Evolutionary conservation across 1,284 basidiomycete species (phyloP), one percentile per base, ranked within the genome.

Genomic region (Sutorius eximius): DNA sequence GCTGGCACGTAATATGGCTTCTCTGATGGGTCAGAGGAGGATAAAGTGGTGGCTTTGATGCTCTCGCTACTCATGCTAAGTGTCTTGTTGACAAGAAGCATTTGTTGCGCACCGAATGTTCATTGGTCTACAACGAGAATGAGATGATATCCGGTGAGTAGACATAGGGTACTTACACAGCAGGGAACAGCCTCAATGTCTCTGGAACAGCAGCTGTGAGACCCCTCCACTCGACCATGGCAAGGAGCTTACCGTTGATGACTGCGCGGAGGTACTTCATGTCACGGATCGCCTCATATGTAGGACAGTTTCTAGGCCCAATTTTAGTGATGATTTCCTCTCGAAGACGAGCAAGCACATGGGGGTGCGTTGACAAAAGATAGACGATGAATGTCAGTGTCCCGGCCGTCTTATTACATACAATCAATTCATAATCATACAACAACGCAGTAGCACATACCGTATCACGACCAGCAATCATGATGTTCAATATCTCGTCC

Each of bases 141-240:
- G 9, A 42, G 24, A 9, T 41, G 7, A 29, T 4, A 42, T 50
- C 18, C 29, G 24, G 24, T 40, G 3, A 22, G 36, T 15, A 40
- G 24, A 29, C 11, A 2, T 7, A 40, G 27, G 6, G 18, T 15
- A 67, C 77, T 62, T 68, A 82, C 75, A 85, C 82, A 13, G 81
- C 72, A 0, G 85, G 83, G 67, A 79, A 85, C 13, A 87, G 60
- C 22, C 83, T 75, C 47, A 85, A 65, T 1, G 80, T 81, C 64
- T 86, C 83, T 81, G 57, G 33, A 45, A 49, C n/a, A 8, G 49
- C n/a, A 12, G 5, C 4, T 18, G 41, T 52, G 18, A 53, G 22
- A 36, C 18, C 6, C 41, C 15, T 27, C 6, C 30, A 4, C 4
- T 22, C 13, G 18, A 36, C 10, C 8, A 16, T 6, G 51, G 15